Evolutionary conservation across 345 rosid genomes (phyloP), one percentile per base, ranked within the genome.

Genomic region (Populus deltoides): DNA sequence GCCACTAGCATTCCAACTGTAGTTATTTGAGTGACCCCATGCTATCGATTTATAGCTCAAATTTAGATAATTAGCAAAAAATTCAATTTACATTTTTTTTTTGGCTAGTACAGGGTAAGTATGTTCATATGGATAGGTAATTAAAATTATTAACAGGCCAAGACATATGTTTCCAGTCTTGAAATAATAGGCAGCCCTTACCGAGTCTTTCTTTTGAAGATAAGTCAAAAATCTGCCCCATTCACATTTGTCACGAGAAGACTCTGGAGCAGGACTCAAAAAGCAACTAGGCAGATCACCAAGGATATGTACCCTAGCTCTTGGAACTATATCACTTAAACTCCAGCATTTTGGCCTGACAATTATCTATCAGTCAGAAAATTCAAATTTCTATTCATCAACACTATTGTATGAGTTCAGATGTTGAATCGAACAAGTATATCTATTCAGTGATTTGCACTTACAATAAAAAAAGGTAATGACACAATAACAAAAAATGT

Each of bases 151-250:
- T 8, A 61, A 61, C 66, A 8, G 10, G 51, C 7, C 4, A 16
- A 29, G 67, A 3, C 20, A 57, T 1, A 63, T 1, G 4, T 12
- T 29, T 31, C 18, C 36, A 36, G 63, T 22, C 25, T 51, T 6
- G 16, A 8, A 51, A 63, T 35, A 65, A 22, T 38, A 66, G 38
- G 3, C 13, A 8, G 70, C 39, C 33, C 43, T 79, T 84, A 84
- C 87, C 85, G 41, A 49, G 66, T 79, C 31, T 57, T 51, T 53
- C 4, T 12, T 70, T 4, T 55, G 72, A 59, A 84, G 79, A 69
- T 53, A 73, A 65, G 13, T n/a, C 75, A 84, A 76, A 73, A 84
- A 85, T 73, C 43, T 75, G 16, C 15, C 13, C 85, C 87, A 81
- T 76, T 85, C 87, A 22, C 8, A 55, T 39, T 49, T 27, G 39